These are phyloP conservation scores for Globisporangium spiculum DNA, from an alignment of 352 stramenopile species.

Conservation along the genomic window DNA sequence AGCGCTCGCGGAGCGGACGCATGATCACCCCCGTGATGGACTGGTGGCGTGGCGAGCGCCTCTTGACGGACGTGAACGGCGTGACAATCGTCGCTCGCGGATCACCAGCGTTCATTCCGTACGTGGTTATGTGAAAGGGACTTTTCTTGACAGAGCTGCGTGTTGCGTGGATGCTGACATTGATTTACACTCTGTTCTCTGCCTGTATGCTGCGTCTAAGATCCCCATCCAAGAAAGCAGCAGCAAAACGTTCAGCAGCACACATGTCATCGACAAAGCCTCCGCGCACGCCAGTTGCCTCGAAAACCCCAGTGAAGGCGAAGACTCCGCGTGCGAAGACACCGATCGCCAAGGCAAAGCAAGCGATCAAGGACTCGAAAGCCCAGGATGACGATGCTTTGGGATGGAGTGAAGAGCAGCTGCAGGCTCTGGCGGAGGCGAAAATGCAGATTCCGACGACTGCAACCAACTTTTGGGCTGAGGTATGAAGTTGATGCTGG, in stretches of 20 bases:
- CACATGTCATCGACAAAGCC: slow-evolving; percentile 7
- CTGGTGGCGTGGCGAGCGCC: slow-evolving; percentile 44
- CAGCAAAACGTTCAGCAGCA: background rate
- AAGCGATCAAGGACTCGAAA: slow-evolving; percentile 23
- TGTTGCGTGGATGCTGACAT: background rate
- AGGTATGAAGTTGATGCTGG: slow-evolving; percentile 22
- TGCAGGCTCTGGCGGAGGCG: slow-evolving; percentile 46
- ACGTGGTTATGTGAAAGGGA: slow-evolving; percentile 1
- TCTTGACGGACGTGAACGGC: slow-evolving; percentile 20
- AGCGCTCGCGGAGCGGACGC: slow-evolving; percentile 23
- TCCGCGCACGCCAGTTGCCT: slow-evolving; percentile 2
- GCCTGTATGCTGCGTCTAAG: background rate
- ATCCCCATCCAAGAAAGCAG: background rate
- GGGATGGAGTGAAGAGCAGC: slow-evolving; percentile 48
- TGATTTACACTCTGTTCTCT: background rate
- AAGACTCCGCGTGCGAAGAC: slow-evolving; percentile 14
- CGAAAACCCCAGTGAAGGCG: slow-evolving; percentile 7
- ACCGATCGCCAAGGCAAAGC: slow-evolving; percentile 19
- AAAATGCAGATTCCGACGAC: slow-evolving; percentile 68
- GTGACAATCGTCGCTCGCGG: slow-evolving; percentile 23
- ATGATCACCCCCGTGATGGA: slow-evolving; percentile 39
- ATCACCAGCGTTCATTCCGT: slow-evolving; percentile 28
- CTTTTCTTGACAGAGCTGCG: background rate
- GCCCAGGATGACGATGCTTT: slow-evolving; percentile 19
- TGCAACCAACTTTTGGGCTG: slow-evolving; percentile 58